phyloP scores from a whole-genome alignment of 345 rosid species.

The Cardamine occulta region DNA sequence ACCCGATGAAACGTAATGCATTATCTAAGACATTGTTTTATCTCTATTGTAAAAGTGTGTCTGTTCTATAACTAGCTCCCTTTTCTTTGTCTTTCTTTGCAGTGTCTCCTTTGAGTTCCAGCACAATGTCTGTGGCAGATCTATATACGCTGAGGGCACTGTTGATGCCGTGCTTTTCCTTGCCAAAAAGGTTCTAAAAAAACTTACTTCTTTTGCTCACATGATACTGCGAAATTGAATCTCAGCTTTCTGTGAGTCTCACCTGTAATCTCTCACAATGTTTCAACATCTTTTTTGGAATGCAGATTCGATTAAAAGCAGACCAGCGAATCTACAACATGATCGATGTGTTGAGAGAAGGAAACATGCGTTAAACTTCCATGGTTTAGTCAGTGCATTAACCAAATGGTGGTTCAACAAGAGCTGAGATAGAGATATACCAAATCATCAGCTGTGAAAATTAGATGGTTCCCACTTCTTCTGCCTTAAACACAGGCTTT shows the following conservation, averaged over 20 bases:
- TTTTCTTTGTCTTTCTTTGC: constrained; percentile 28
- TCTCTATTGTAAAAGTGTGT: not conserved
- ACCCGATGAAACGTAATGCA: constrained; percentile 78
- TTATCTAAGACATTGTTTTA: constrained; percentile 15
- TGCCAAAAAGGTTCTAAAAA: constrained; percentile 71
- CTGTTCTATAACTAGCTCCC: constrained; percentile 4
- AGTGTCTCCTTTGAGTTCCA: constrained; percentile 97
- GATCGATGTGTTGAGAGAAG: constrained; percentile 85
- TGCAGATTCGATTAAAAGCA: constrained; percentile 68
- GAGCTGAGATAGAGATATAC: constrained; percentile 31
- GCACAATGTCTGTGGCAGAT: constrained; percentile 95
- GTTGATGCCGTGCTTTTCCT: constrained; percentile 87
- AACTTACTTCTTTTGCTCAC: constrained; percentile 1
- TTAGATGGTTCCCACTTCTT: constrained; percentile 18
- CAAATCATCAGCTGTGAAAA: constrained; percentile 16
- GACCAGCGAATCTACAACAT: constrained; percentile 76
- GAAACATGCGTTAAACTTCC: constrained; percentile 64
- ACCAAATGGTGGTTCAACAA: constrained; percentile 24
- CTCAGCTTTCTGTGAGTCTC: not conserved
- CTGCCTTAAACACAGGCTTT: constrained; percentile 21
- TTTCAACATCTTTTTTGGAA: constrained; percentile 21
- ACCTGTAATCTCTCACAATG: not conserved
- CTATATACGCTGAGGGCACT: constrained; percentile 94
- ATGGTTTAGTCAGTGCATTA: constrained; percentile 1
- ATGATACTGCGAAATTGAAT: not conserved